Evolutionary conservation across 306 rosid genomes (phyloP).

Genomic region (Fragaria ananassa): DNA sequence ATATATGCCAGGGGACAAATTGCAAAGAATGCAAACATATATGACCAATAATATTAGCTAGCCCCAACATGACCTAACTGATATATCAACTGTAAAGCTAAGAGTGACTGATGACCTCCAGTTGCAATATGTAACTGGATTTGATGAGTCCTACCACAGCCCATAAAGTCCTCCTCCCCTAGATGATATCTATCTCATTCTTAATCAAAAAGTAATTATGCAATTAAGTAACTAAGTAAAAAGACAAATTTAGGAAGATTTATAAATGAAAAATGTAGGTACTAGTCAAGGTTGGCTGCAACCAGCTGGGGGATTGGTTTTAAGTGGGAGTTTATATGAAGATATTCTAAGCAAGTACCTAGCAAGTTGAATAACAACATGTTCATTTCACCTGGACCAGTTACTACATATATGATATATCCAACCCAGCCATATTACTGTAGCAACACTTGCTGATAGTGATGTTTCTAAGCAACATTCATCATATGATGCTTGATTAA

Average conservation of each 20-base stretch:
- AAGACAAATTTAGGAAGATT: background rate
- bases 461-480: constrained; percentile 12
- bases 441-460: constrained; percentile 9
- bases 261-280: background rate
- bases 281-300: constrained; percentile 44
- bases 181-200: background rate
- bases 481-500: background rate
- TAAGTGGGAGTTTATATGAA: background rate
- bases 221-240: background rate
- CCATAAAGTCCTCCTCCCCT: background rate
- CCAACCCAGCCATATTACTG: background rate
- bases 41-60: background rate
- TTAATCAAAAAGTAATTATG: background rate
- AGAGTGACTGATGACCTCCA: background rate
- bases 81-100: background rate
- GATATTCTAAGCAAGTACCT: constrained; percentile 46
- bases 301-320: background rate
- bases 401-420: background rate
- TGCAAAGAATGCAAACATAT: background rate
- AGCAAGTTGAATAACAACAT: background rate
- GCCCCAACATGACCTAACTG: background rate
- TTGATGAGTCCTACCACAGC: background rate
- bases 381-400: constrained; percentile 61
- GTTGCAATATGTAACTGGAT: background rate
- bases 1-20: background rate